phyloP scores from a whole-genome alignment of 192 early-diverging fungal species.

The Chytriomyces sp. region DNA sequence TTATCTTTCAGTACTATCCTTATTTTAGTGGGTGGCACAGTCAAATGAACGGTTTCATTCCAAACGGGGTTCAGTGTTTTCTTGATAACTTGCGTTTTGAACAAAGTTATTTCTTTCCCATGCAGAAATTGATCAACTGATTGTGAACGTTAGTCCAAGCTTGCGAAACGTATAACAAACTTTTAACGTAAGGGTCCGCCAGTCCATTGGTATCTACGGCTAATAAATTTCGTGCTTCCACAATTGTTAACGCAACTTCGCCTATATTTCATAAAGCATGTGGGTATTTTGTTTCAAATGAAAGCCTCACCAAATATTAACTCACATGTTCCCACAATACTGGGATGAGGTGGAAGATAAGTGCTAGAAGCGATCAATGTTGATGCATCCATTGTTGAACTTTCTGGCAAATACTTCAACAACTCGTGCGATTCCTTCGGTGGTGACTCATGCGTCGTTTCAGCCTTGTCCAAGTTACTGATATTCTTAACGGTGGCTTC shows the following conservation, averaged over 20 bases:
- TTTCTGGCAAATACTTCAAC: too few species aligned
- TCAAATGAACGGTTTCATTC: constrained; percentile 42
- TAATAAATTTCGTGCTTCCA: constrained; percentile 52
- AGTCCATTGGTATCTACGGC: constrained; percentile 59
- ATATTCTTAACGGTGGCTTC: too few species aligned
- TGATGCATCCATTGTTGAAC: too few species aligned
- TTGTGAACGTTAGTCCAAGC: neutral
- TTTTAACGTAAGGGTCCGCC: constrained; percentile 73
- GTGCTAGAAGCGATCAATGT: too few species aligned
- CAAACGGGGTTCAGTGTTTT: constrained; percentile 69
- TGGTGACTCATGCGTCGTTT: too few species aligned
- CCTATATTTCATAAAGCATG: neutral
- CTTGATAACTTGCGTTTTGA: constrained; percentile 72
- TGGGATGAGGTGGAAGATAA: too few species aligned
- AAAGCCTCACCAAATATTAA: neutral
- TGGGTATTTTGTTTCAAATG: neutral
- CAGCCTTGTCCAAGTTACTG: too few species aligned
- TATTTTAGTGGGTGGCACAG: constrained; percentile 42
- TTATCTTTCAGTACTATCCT: constrained; percentile 70
- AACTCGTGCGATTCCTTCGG: too few species aligned
- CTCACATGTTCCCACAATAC: neutral
- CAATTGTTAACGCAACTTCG: constrained; percentile 37
- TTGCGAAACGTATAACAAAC: constrained; percentile 11
- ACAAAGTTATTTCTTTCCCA: constrained; percentile 61
- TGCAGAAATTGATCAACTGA: constrained; percentile 29